Base-by-base conservation (phyloP, 257 asterid species). In the Ligustrum vulgare region DNA sequence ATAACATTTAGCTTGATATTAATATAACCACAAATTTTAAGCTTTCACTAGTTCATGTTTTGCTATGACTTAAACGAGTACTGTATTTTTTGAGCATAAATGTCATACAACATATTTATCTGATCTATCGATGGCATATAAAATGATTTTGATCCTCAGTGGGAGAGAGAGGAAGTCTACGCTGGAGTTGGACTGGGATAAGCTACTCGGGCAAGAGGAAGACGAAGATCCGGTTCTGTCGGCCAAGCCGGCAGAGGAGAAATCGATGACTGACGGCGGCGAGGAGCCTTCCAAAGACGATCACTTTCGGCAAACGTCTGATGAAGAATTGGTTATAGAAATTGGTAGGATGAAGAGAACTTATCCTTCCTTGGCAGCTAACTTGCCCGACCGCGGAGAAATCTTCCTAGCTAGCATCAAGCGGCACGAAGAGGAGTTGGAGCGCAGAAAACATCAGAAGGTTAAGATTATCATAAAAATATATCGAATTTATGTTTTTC, bases 371-470 rank as follows among this genome's bases (percentile, higher is more conserved):
- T 15, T 3, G 34, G 0, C 35, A 22, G 0, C 12, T 36, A 47
- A 0, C 1, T 70, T 82, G 74, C 0, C 9, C 2, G 87, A 87
- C 54, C 84, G 79, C 65, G 89, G 89, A 6, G 78, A 0, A 1
- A 80, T 80, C 71, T 11, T 80, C 51, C 64, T 60, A 39, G 33
- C 33, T n/a, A 2, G 0, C 8, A 34, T 84, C 51, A 49, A n/a
- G 80, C 56, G 2, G 13, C 20, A 15, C 3, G 74, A 73, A 67
- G 79, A 70, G 31, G 91, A 87, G 78, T 7, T 64, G 25, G 72
- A 70, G 41, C 70, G 87, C 35, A 78, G 91, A 82, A 58, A 34
- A 20, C 77, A 10, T 75, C 74, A n/a, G 20, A 62, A 84, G 91
- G 91, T 87, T 28, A 16, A 3, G 43, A 36, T 76, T 72, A 18